phyloP scores from a whole-genome alignment of 1,284 basidiomycete species.

The Paramarasmius palmivorus region DNA sequence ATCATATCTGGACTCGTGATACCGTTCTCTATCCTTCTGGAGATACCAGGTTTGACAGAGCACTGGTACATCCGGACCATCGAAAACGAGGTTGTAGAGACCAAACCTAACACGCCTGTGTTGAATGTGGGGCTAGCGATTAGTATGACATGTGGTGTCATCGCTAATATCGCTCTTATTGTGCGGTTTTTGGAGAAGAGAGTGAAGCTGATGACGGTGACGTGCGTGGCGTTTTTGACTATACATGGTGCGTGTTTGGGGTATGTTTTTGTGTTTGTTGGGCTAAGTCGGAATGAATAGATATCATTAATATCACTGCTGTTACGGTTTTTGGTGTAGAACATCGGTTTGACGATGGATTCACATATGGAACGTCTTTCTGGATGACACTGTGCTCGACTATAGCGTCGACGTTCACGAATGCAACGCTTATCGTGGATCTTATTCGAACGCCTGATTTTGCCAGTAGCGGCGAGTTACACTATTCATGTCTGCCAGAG shows the following conservation, averaged over 20 bases:
- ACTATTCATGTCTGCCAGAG: conserved; percentile 1
- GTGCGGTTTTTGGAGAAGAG: conserved; percentile 71
- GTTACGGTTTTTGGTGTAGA: conserved; percentile 67
- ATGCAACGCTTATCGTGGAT: conserved; percentile 70
- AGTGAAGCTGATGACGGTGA: conserved; percentile 61
- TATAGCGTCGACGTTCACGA: conserved; percentile 65
- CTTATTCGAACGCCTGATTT: conserved; percentile 65
- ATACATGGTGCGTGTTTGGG: conserved; percentile 56
- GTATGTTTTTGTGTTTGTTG: not conserved
- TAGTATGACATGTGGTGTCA: conserved; percentile 67
- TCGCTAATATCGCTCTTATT: conserved; percentile 73
- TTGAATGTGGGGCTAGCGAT: conserved; percentile 66
- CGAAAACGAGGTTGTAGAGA: conserved; percentile 47
- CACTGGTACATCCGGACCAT: conserved; percentile 66
- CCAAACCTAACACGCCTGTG: conserved; percentile 53
- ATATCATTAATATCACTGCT: conserved; percentile 67
- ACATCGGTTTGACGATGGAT: conserved; percentile 68
- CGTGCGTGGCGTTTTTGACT: conserved; percentile 64
- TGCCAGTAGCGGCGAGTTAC: conserved; percentile 56
- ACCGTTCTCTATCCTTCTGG: conserved; percentile 78
- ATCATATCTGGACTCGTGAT: conserved; percentile 72
- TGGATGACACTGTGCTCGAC: conserved; percentile 85
- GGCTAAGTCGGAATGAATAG: conserved; percentile 32
- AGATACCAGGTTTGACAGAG: conserved; percentile 75
- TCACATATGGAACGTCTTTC: conserved; percentile 73